Base-by-base conservation (phyloP, 129 eudicot genomes). In the Lactuca saligna region DNA sequence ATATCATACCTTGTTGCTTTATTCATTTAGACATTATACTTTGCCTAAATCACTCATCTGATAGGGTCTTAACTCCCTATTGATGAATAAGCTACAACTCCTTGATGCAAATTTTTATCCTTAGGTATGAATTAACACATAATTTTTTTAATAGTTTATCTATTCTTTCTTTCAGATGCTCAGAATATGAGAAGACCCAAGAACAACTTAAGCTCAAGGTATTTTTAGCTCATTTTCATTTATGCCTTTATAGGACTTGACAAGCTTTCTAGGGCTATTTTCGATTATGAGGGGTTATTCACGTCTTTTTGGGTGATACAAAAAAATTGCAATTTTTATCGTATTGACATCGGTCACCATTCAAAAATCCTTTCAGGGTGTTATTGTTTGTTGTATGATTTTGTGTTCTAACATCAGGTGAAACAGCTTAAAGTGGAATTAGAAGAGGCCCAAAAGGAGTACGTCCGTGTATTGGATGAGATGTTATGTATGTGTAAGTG, bases 151-250 rank as follows among this genome's bases (percentile, higher is more conserved):
- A 53, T 60, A 16, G 3, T 38, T 35, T 76, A 11, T 11, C 51
- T 6, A 5, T 20, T 61, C 50, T 42, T 76, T 49, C 31, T 70
- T 73, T 69, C 85, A 92, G 96, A 72, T 86, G 85, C 76, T 44
- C 78, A 49, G 83, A 71, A 38, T 67, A 42, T 57, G 79, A 79
- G 79, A 88, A 81, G 82, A 53, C 72, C 7, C 84, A 82, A 46
- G 70, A 68, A 77, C 86, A 74, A 61, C 88, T 92, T 38, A 77
- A 78, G 12, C 42, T 31, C 37, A 92, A 76, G 98, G 98, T 92
- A 85, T 46, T 53, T 59, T 37, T 49, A 34, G 29, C 54, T 34
- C 71, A 20, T 32, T 55, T 46, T 46, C 5, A 10, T 46, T 11
- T 46, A 46, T 3, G 6, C 38, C 38, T 4, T 35, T 35, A 35